Base-by-base conservation (phyloP, 805 yeast species). In the Ogataea pilisensis region DNA sequence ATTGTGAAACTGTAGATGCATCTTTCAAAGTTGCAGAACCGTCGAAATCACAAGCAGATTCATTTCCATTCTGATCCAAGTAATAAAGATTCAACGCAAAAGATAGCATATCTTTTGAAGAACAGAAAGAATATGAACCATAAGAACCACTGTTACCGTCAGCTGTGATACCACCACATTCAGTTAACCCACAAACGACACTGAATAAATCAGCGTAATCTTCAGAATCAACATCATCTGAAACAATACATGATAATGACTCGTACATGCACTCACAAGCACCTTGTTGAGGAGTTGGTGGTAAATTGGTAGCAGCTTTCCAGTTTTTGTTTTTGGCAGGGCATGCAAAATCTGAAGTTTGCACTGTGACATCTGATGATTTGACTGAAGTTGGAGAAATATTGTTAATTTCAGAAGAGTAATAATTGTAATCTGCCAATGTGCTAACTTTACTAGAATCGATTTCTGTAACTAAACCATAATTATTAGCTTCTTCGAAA, bases 91-190 rank as follows among this genome's bases (percentile, higher is more conserved):
- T 78, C 65, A 85, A 60, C 30, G 78, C 73, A 56, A 72, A 85
- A 29, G 85, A 73, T 53, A 85, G 70, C 66, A 78, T 70, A 43
- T 80, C 84, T 63, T 80, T 76, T 41, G 75, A 62, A 17, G 77
- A 68, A 63, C 93, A 85, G 80, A 73, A 81, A 14, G 91, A 83
- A 66, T 72, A 78, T 22, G 81, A 72, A 63, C 93, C 93, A 60
- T 85, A 85, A 6, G 57, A 54, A 59, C 91, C 93, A 18, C 69
- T 61, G 37, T 74, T 63, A 67, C 87, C 90, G 60, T 83, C 73
- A 31, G 72, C 74, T 37, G 62, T 58, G 49, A 85, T 81, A 54
- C 79, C 87, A 31, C 64, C 62, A 67, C 95, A 85, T 45, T 75
- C 63, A 37, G 57, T 53, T 25, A 65, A 48, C 49, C 72, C 75